Evolutionary conservation across 2,329 filamentous ascomycete genomes (phyloP), one percentile per base, ranked within the genome.

Genomic region (Clonostachys sp.): DNA sequence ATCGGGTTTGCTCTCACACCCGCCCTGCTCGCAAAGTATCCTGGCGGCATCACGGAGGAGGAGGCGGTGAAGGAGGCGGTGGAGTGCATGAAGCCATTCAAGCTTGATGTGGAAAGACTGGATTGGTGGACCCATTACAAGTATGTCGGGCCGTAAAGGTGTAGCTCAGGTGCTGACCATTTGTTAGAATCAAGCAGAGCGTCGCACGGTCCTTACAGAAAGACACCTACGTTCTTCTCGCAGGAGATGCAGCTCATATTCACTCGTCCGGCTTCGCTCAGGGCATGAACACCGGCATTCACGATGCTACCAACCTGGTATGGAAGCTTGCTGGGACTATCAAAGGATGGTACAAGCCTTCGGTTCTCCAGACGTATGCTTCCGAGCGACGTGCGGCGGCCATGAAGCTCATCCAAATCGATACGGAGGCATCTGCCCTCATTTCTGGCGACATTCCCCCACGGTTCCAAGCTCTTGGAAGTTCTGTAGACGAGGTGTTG

Each of bases 71-170:
- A 70, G 41, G 70, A 77, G 42, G 77, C 77, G 2, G 63, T 66
- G 34, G 64, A 63, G 46, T 60, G 61, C 24, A 64, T 72, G 43
- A 66, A 64, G 42, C 70, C 71, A 0, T 74, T 73, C 55, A 59
- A 56, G 5, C 49, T 72, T 17, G 58, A 63, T 34, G 71, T 72
- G 47, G 65, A 69, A 46, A 57, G 63, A 40, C 58, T 70, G 5
- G 48, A 75, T 59, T 84, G 80, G 80, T 84, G 78, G 72, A 80
- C 75, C 3, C 72, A 44, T 16, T 47, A 45, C 33, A 45, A 77
- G 12, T 81, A 81, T 50, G 65, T 38, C 40, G 41, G 7, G 24
- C 35, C 12, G 2, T 7, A 12, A 14, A 13, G 12, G 9, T 3
- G 35, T 40, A 9, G 14, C 45, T 24, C 36, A 12, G 24, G 24